Evolutionary conservation across 768 basidiomycete species (phyloP).

Genomic region (Trametes gibbosa): DNA sequence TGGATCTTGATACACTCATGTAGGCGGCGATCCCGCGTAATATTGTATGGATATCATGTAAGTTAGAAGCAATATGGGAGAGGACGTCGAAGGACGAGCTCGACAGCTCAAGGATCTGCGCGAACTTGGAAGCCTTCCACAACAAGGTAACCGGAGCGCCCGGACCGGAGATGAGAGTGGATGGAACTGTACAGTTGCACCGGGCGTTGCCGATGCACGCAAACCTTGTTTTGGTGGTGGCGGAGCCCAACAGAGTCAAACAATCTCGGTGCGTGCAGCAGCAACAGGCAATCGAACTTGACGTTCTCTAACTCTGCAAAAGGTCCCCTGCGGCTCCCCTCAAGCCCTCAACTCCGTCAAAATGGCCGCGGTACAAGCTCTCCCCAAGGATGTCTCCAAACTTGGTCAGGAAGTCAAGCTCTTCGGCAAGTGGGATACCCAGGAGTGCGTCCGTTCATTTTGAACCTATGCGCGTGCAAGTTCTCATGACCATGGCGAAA

Average conservation of each 20-base stretch:
- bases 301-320: constrained; percentile 19
- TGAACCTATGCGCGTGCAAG: not conserved
- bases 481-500: not conserved
- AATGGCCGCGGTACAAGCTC: constrained; percentile 67
- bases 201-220: constrained; percentile 18
- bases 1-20: no score
- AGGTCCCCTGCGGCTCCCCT: constrained; percentile 22
- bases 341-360: constrained; percentile 22
- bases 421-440: constrained; percentile 98
- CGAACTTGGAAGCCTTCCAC: not conserved
- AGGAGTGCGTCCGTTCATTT: constrained; percentile 69
- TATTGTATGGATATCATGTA: no score
- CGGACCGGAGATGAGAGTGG: not conserved
- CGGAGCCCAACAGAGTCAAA: constrained; percentile 45
- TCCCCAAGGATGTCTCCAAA: constrained; percentile 80
- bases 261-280: constrained; percentile 27
- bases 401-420: constrained; percentile 89
- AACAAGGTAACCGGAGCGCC: not conserved
- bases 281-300: constrained; percentile 20
- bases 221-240: constrained; percentile 33
- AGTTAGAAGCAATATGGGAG: not conserved
- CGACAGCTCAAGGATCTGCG: not conserved
- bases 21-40: no score
- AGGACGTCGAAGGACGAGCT: no score
- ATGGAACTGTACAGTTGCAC: constrained; percentile 25